Evolutionary conservation across 2,329 filamentous ascomycete genomes (phyloP), one percentile per base, ranked within the genome.

Genomic region (Trichophyton mentagrophytes): DNA sequence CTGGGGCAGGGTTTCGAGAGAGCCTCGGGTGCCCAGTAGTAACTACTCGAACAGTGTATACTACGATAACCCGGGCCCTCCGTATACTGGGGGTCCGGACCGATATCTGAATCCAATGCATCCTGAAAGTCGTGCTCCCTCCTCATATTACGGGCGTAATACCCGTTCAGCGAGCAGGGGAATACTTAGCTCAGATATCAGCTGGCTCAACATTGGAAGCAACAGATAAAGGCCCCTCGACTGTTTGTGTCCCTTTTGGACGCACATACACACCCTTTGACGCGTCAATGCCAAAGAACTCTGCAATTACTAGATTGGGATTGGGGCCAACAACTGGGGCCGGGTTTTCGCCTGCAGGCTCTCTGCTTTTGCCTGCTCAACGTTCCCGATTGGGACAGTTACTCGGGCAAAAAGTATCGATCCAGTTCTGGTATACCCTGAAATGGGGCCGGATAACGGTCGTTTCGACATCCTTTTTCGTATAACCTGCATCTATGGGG

Each of bases 41-140:
- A 73, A 71, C 33, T 74, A 77, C 65, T 75, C 71, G 17, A 66
- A 67, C 15, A 76, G 74, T 62, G 67, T 69, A 51, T 76, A 73
- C 65, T 71, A 71, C 47, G 61, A 67, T 1, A 62, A 60, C 64
- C 64, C 15, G 62, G 70, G 49, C 44, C 68, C 64, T 40, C 61
- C 61, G 44, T 59, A 61, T 17, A 59, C 65, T 13, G 30, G 53
- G 1, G 62, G 58, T 6, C 58, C 65, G 20, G 63, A 61, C 27
- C 58, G 65, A 62, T 53, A 65, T 59, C 20, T 61, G 44, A 60
- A 62, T 17, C 64, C 67, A 38, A 65, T 65, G 60, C 44, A 61
- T 57, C 58, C 25, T 36, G 61, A 61, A 8, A 33, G 51, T 20
- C 57, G 27, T 3, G 46, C 17, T 15, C 36, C 56, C 15, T 36